Evolutionary conservation across 2,329 filamentous ascomycete species (phyloP).

Genomic region (Beauveria pseudobassiana): DNA sequence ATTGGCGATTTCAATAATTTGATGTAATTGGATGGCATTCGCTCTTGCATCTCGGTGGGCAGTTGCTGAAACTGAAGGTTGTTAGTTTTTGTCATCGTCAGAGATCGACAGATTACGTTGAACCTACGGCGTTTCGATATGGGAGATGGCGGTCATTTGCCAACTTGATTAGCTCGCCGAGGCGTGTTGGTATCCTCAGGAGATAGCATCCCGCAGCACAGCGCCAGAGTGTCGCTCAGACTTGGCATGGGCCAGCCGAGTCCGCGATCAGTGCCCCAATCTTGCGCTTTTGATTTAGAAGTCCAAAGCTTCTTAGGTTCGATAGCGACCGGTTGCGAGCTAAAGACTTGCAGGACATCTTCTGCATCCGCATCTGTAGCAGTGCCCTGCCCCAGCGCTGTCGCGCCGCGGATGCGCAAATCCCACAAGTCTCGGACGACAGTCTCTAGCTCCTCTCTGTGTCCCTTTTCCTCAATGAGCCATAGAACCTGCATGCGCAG

Average conservation of each 20-base stretch:
- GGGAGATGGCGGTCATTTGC: slow-evolving; percentile 59
- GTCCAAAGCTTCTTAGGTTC: slow-evolving; percentile 22
- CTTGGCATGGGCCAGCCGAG: slow-evolving; percentile 52
- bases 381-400: slow-evolving; percentile 23
- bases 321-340: slow-evolving; percentile 26
- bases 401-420: slow-evolving; percentile 48
- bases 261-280: slow-evolving; percentile 38
- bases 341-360: slow-evolving; percentile 29
- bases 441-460: slow-evolving; percentile 67
- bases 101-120: neutral
- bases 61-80: slow-evolving; percentile 43
- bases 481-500: slow-evolving; percentile 74
- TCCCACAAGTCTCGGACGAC: slow-evolving; percentile 82
- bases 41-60: slow-evolving; percentile 56
- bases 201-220: slow-evolving; percentile 74
- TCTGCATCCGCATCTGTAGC: slow-evolving; percentile 11
- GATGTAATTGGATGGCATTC: slow-evolving; percentile 56
- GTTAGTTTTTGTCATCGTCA: neutral
- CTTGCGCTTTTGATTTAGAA: slow-evolving; percentile 26
- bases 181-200: slow-evolving; percentile 65
- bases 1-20: slow-evolving; percentile 46
- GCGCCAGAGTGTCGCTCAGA: slow-evolving; percentile 64
- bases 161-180: slow-evolving; percentile 67
- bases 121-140: slow-evolving; percentile 59
- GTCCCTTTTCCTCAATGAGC: slow-evolving; percentile 57